These are phyloP conservation scores for Diversispora epigaea DNA, from an alignment of 192 early-diverging fungal species.

Conservation along the genomic window DNA sequence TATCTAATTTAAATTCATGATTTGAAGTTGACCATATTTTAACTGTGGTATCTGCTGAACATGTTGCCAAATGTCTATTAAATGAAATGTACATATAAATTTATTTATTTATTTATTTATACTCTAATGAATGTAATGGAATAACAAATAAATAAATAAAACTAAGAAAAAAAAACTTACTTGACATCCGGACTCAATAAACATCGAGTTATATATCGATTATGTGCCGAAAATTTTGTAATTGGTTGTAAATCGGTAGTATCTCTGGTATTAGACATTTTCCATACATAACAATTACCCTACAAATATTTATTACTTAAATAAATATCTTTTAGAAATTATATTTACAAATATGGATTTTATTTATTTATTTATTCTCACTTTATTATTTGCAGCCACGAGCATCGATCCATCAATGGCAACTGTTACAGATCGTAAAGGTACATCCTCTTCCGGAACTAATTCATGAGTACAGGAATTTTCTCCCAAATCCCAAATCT, in stretches of 20 bases:
- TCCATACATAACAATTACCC: slow-evolving; percentile 64
- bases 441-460: slow-evolving; percentile 75
- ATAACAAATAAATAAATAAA: background rate
- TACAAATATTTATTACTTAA: slow-evolving; percentile 17
- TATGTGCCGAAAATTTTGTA: slow-evolving; percentile 72
- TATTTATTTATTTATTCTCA: slow-evolving; percentile 29
- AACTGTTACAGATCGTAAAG: slow-evolving; percentile 78
- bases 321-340: background rate
- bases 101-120: no score
- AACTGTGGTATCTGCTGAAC: slow-evolving; percentile 84
- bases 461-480: slow-evolving; percentile 65
- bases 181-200: slow-evolving; percentile 80
- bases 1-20: slow-evolving; percentile 64
- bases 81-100: no score
- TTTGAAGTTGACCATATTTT: slow-evolving; percentile 77
- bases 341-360: no score
- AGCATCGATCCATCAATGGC: slow-evolving; percentile 78
- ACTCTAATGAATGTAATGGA: no score
- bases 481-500: slow-evolving; percentile 68
- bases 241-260: slow-evolving; percentile 65
- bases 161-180: slow-evolving; percentile 36
- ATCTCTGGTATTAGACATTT: slow-evolving; percentile 65
- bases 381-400: slow-evolving; percentile 86
- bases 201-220: slow-evolving; percentile 81
- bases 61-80: slow-evolving; percentile 71